Evolutionary conservation across 306 rosid species (phyloP).

Genomic region (Canavalia gladiata): DNA sequence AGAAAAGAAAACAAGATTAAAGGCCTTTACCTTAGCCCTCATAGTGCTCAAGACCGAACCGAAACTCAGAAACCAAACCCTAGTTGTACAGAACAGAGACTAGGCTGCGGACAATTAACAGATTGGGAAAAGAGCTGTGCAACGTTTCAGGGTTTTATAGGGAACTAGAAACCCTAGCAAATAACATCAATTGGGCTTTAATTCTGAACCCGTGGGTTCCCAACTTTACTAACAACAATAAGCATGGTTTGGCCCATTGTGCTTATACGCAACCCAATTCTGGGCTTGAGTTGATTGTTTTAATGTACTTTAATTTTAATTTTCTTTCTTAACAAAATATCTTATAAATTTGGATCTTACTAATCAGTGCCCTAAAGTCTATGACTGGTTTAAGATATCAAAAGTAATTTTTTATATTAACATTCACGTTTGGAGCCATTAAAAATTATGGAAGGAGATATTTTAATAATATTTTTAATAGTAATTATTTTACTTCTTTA

Average conservation of each 20-base stretch:
- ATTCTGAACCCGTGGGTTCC: not conserved
- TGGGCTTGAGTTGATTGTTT: not conserved
- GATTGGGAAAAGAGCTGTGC: accelerated
- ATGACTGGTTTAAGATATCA: no score
- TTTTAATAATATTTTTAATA: no score
- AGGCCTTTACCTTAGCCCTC: conserved; percentile 75
- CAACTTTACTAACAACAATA: not conserved
- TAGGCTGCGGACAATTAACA: conserved; percentile 13
- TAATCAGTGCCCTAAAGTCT: no score
- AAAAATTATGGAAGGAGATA: no score
- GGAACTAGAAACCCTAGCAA: conserved; percentile 49
- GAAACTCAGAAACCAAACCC: conserved; percentile 32
- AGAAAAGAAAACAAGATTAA: not conserved
- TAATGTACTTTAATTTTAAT: not conserved
- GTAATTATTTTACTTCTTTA: no score
- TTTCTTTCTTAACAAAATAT: not conserved
- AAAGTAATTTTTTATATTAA: no score
- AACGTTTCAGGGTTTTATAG: conserved; percentile 43
- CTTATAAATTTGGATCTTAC: no score
- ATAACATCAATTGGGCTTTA: conserved; percentile 24
- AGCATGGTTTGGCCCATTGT: not conserved
- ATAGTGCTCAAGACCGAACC: conserved; percentile 45
- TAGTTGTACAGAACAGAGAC: no score
- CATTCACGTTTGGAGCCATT: no score
- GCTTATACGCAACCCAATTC: not conserved